These are phyloP conservation scores for Amauroascus verrucosus DNA, from an alignment of 2,329 filamentous ascomycete species.

Conservation along the genomic window DNA sequence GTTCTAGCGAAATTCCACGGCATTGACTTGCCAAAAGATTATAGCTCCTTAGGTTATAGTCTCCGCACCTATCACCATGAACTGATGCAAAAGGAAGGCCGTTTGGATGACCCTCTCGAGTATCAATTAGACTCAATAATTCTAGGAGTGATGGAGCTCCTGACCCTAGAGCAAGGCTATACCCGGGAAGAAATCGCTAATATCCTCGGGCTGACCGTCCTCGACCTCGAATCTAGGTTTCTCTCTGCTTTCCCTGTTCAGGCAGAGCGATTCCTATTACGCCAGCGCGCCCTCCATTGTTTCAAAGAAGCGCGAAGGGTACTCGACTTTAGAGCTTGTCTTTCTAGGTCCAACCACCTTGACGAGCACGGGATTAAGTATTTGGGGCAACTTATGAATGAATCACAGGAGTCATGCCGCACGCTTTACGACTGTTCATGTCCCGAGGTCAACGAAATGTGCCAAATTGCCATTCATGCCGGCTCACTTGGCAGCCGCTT, in stretches of 20 bases:
- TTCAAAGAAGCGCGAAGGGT: conserved; percentile 83
- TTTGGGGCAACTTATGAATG: conserved; percentile 76
- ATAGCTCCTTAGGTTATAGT: conserved; percentile 70
- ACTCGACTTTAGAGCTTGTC: conserved; percentile 66
- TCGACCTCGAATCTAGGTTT: conserved; percentile 65
- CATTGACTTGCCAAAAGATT: conserved; percentile 62
- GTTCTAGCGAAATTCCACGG: conserved; percentile 51
- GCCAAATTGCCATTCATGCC: conserved; percentile 62
- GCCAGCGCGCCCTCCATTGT: conserved; percentile 80
- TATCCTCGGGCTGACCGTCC: conserved; percentile 57
- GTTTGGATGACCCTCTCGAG: conserved; percentile 42
- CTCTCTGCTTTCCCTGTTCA: conserved; percentile 83
- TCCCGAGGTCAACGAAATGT: conserved; percentile 83
- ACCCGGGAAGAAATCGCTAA: conserved; percentile 73
- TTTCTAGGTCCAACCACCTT: conserved; percentile 47
- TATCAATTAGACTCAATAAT: conserved; percentile 67
- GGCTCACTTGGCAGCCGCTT: conserved; percentile 77
- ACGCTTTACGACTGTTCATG: conserved; percentile 87
- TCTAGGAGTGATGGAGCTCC: conserved; percentile 56
- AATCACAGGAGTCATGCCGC: conserved; percentile 78
- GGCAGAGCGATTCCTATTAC: conserved; percentile 75
- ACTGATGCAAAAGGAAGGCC: conserved; percentile 52
- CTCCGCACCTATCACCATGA: conserved; percentile 78
- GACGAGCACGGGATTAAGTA: conserved; percentile 57
- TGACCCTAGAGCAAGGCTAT: conserved; percentile 73